These are phyloP conservation scores for Trichoderma aggressivum DNA, from an alignment of 2,329 filamentous ascomycete genomes.

Conservation along the genomic window DNA sequence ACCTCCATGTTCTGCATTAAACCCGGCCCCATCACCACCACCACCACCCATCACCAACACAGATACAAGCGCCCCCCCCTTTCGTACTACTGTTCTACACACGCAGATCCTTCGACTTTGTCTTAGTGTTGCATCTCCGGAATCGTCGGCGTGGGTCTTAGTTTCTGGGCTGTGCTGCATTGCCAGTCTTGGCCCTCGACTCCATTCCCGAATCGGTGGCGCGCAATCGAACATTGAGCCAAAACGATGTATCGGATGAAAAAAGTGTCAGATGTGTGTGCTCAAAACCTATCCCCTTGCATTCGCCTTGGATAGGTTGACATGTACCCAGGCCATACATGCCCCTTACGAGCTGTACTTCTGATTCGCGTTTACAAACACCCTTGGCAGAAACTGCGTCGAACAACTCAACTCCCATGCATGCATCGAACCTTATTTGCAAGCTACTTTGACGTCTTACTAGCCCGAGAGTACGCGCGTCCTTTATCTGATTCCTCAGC, in stretches of 20 bases:
- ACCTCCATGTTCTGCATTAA: not conserved
- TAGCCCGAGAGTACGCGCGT: slow-evolving; percentile 1
- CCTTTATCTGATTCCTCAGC: not conserved
- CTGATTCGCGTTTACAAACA: not conserved
- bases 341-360: not conserved
- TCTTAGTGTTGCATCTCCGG: not conserved
- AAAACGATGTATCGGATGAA: not conserved
- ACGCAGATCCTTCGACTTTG: not conserved
- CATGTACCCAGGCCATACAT: not conserved
- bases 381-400: not conserved
- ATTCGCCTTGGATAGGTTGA: not conserved
- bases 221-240: not conserved
- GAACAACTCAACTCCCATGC: not conserved
- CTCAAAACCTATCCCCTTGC: not conserved
- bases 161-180: not conserved
- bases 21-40: not conserved
- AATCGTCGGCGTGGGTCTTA: slow-evolving; percentile 1
- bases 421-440: not conserved
- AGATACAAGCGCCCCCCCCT: not conserved
- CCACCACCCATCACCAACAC: not conserved
- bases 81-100: not conserved
- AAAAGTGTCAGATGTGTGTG: not conserved
- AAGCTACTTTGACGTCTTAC: not conserved
- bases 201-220: not conserved
- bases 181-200: slow-evolving; percentile 9